Evolutionary conservation across 2,329 filamentous ascomycete genomes (phyloP), one percentile per base, ranked within the genome.

Genomic region (Neofusicoccum parvum): DNA sequence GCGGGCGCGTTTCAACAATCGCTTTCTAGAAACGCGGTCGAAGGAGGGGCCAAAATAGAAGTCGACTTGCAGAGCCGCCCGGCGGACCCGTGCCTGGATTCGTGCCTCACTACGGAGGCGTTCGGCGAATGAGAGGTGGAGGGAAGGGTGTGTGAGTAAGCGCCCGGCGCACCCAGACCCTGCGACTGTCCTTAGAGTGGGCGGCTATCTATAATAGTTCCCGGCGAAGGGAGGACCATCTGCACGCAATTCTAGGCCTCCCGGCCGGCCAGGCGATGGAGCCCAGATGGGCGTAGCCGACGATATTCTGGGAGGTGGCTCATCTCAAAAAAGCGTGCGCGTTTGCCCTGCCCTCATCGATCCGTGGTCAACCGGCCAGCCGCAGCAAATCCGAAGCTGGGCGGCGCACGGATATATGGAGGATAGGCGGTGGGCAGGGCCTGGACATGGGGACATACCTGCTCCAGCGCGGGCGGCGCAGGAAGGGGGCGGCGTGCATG

Each of bases 211-310:
- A 45, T 59, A 45, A 46, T 45, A 15, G 49, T 51, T n/a, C 20
- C 49, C 49, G 49, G 23, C 27, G 32, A 49, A 3, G 45, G 23
- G 46, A 37, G 36, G 36, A 56, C 20, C 32, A 56, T 46, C 54
- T 59, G 54, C 54, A 59, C 54, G 54, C 37, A 59, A 59, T 59
- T 59, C 54, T 46, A 59, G 54, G 54, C 54, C 54, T 59, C 39
- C 39, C 54, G 23, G 39, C 39, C 23, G 39, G 39, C 20, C 23
- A 23, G 15, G 39, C 51, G 51, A 56, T 20, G 51, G 36, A 32
- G 6, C 27, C 27, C 27, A 32, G 6, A 32, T 32, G 53, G 36
- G 37, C 39, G 23, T 20, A 37, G 20, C 15, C 23, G 5, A 12
- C 23, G 27, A 17, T 59, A 45, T 36, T 59, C 54, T 59, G 39